Conservation (phyloP, 148 eudicot genomes). For the Fagopyrum homotropicum region DNA sequence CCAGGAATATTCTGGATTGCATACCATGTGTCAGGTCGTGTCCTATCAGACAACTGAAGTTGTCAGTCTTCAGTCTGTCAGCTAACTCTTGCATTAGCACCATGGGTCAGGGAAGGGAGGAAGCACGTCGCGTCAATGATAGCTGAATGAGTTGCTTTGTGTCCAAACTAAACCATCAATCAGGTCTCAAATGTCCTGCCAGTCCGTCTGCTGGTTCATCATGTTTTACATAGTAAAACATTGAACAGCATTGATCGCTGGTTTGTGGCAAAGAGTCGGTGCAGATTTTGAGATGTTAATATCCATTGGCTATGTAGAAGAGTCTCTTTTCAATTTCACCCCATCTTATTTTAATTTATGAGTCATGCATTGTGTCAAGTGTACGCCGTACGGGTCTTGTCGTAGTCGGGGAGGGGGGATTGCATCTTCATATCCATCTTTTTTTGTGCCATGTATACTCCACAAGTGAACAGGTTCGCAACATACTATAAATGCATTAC, state of each 20-base stretch:
- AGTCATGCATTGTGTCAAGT: neutral
- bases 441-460: slow-evolving; percentile 10
- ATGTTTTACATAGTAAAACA: neutral
- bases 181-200: neutral
- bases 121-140: neutral
- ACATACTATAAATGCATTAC: neutral
- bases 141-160: neutral
- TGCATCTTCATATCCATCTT: slow-evolving; percentile 7
- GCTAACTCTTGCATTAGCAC: slow-evolving; percentile 46
- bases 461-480: slow-evolving; percentile 11
- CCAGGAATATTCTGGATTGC: slow-evolving; percentile 41
- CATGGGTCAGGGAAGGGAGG: slow-evolving; percentile 19
- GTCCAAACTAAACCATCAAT: neutral
- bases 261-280: neutral
- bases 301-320: slow-evolving; percentile 7
- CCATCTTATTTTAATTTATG: neutral
- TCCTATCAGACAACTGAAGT: slow-evolving; percentile 54
- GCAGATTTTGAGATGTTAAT: slow-evolving; percentile 10
- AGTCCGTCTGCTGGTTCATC: neutral
- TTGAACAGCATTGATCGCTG: neutral
- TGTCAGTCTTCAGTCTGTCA: slow-evolving; percentile 31
- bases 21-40: slow-evolving; percentile 57
- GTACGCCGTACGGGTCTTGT: neutral
- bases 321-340: neutral
- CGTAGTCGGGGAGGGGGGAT: slow-evolving; percentile 5